Evolutionary conservation across 192 early-diverging fungal genomes (phyloP), one percentile per base, ranked within the genome.

Genomic region (Umbelopsis sp.): DNA sequence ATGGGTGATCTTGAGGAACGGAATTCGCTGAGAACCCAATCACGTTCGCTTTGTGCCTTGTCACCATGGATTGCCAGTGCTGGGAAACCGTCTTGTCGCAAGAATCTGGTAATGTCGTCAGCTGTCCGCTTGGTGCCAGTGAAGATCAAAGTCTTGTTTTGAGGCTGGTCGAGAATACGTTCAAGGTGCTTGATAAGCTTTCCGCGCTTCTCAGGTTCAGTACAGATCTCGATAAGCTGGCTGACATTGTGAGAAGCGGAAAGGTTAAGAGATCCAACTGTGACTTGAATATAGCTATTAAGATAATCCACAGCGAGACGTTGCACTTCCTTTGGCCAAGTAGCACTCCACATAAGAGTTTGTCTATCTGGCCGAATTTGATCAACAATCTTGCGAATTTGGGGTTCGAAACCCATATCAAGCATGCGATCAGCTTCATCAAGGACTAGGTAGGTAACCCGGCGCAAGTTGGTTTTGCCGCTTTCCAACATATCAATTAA

Each of bases 341-440:
- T 99, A 11, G 98, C 98, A 78, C 93, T 95, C 95, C 96, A 99
- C 95, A 99, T 96, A 52, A 99, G 88, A 22, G 97, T 99, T 80
- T 99, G 98, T 70, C 98, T 86, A 72, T 99, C 97, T 38, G 96
- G 97, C 4, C 96, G 90, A 80, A 98, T 97, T 80, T 96, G 96
- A 67, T 96, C 94, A 12, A 99, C 95, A 73, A 99, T 97, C 79
- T 95, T 95, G 71, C 96, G 91, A 78, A 99, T 97, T 80, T 99
- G 96, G 51, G 94, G 94, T 84, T 99, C 97, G 76, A 97, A 98
- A 73, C 97, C 96, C 96, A 99, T 98, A 79, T 99, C 97, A 70
- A 99, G 82, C 97, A 97, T 97, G 65, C 96, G 90, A 81, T 99
- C 97, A n/a, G 97, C 97, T 79, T 98, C 97, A 85, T 98, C 97